Evolutionary conservation across 148 eudicot species (phyloP).

Genomic region (Agrostemma githago): DNA sequence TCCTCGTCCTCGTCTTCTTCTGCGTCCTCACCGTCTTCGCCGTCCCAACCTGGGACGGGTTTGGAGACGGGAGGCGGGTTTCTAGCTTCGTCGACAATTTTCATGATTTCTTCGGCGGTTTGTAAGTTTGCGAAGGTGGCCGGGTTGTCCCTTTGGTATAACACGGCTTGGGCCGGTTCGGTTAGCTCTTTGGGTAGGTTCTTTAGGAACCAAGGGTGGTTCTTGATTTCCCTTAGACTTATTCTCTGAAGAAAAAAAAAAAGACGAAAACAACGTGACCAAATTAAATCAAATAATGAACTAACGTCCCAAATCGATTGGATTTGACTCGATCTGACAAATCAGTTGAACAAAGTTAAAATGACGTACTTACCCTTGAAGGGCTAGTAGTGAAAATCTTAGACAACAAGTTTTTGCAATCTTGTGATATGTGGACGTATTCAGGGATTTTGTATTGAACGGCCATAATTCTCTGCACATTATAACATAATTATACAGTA

Average conservation of each 20-base stretch:
- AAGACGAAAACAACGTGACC: not conserved
- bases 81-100: constrained; percentile 41
- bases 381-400: constrained; percentile 61
- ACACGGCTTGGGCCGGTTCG: constrained; percentile 38
- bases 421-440: constrained; percentile 73
- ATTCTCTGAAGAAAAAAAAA: constrained; percentile 42
- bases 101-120: constrained; percentile 46
- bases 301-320: too few species aligned
- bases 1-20: constrained; percentile 31
- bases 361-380: constrained; percentile 37
- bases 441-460: constrained; percentile 78
- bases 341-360: too few species aligned
- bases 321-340: too few species aligned
- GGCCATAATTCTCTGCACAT: constrained; percentile 63
- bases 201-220: constrained; percentile 56
- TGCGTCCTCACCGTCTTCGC: constrained; percentile 24
- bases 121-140: constrained; percentile 41
- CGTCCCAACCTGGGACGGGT: constrained; percentile 36
- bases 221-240: constrained; percentile 45
- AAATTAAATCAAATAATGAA: too few species aligned
- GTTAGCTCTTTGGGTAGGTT: constrained; percentile 44
- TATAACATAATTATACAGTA: not conserved
- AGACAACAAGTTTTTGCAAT: constrained; percentile 65
- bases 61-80: constrained; percentile 34
- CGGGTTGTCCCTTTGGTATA: constrained; percentile 39